Conservation (phyloP, 1,284 basidiomycete genomes). For the Takashimella koratensis region DNA sequence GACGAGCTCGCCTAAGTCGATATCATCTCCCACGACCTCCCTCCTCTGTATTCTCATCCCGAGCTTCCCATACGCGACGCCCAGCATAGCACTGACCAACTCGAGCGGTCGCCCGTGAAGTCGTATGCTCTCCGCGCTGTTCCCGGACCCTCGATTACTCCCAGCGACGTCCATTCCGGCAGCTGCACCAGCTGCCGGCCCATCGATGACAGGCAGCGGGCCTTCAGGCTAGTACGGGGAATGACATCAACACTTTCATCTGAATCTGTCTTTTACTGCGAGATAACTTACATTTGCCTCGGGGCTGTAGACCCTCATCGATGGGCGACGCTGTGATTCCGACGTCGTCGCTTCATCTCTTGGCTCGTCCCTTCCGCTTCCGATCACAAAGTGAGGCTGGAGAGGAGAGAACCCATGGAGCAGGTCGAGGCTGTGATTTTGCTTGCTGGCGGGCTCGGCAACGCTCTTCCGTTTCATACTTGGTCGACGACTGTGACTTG, state of each 20-base stretch:
- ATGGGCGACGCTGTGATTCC: too few relatives aligned
- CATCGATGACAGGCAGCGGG: not conserved
- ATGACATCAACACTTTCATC: too few relatives aligned
- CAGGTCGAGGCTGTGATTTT: conserved; percentile 32
- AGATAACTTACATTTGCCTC: too few relatives aligned
- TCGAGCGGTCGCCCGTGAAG: conserved; percentile 38
- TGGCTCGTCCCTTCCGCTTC: too few relatives aligned
- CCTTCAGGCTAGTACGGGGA: too few relatives aligned
- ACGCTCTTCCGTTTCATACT: not conserved
- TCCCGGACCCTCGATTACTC: not conserved
- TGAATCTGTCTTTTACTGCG: too few relatives aligned
- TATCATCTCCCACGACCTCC: conserved; percentile 18
- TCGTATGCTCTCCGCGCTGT: conserved; percentile 21
- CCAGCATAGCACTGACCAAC: conserved; percentile 35
- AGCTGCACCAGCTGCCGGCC: not conserved
- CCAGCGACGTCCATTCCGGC: not conserved
- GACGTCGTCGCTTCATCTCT: too few relatives aligned
- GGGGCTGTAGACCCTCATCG: too few relatives aligned
- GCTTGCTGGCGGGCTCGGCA: not conserved
- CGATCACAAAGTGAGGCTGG: not conserved
- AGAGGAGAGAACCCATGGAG: conserved; percentile 20
- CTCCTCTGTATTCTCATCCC: conserved; percentile 10
- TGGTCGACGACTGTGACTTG: not conserved
- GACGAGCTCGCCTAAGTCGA: conserved; percentile 29
- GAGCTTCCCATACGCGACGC: conserved; percentile 30